Evolutionary conservation across 163 green algal genomes (phyloP).

Genomic region (Chlamydomonas reinhardtii): DNA sequence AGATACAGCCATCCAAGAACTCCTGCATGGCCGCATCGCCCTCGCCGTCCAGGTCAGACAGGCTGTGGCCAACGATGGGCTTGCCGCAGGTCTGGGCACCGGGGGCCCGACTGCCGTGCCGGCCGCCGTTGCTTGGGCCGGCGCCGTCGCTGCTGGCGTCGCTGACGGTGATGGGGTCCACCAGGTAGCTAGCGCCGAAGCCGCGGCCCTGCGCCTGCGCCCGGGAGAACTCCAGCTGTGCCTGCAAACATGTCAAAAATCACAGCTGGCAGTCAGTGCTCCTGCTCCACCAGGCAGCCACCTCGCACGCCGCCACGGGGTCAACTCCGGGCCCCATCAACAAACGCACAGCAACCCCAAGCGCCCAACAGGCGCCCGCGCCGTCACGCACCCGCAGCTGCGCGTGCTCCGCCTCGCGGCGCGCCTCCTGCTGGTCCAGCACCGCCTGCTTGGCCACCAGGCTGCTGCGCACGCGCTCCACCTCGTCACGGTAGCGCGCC

Average conservation of each 20-base stretch:
- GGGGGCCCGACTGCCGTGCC: not conserved
- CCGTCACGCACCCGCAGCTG: not conserved
- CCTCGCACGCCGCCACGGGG: not conserved
- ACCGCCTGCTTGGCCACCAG: slow-evolving; percentile 38
- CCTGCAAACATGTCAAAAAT: no score
- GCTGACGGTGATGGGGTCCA: no score
- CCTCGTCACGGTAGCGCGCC: slow-evolving; percentile 31
- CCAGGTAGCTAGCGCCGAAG: no score
- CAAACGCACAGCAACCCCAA: not conserved
- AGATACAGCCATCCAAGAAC: slow-evolving; percentile 45
- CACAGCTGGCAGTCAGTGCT: no score
- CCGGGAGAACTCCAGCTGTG: no score
- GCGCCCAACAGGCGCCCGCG: no score
- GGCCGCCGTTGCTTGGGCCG: no score
- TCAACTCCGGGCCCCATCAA: no score
- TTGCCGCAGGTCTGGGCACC: not conserved
- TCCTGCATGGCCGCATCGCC: not conserved
- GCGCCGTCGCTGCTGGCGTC: no score
- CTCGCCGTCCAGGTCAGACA: not conserved
- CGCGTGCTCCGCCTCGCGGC: not conserved
- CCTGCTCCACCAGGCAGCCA: no score
- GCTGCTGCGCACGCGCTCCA: not conserved
- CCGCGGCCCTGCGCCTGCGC: no score
- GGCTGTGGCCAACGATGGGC: not conserved
- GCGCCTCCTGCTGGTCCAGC: slow-evolving; percentile 7